Evolutionary conservation across 2,329 filamentous ascomycete species (phyloP), one percentile per base, ranked within the genome.

Genomic region (Penicillium italicum): DNA sequence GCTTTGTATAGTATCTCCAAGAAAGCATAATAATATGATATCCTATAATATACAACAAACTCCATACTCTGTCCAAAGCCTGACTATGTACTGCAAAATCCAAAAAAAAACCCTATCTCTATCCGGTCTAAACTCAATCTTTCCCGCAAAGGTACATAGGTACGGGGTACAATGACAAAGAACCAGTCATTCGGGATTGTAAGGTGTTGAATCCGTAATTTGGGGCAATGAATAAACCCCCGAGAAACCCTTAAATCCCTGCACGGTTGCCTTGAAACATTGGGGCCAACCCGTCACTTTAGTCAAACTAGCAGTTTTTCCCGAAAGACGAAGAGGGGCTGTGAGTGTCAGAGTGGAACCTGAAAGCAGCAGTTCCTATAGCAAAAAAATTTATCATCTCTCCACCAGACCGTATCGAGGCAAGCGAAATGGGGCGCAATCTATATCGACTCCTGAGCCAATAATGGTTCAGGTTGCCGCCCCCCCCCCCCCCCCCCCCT

Each of bases 71-170:
- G 8, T 28, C 26, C 34, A 18, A 42, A 7, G 14, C 2, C 14
- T 18, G 38, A 40, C 20, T 14, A n/a, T n/a, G n/a, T n/a, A n/a
- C n/a, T 30, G 18, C 43, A 52, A 38, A 43, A 33, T 16, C 22
- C 24, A 11, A 18, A 18, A 11, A 18, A 18, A 33, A 53, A 49
- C 50, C 28, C 36, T 53, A 53, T 53, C 40, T 53, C 40, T 55
- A 50, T 50, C 52, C 46, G 24, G 38, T 34, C 26, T 1, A 55
- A 44, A 55, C 52, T 50, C 40, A 55, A 55, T 50, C 46, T 44
- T 50, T 26, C 20, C 42, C 36, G 28, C 26, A n/a, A 49, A 37
- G 36, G 42, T 22, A 34, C 50, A 42, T 16, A 41, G 38, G 14
- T n/a, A 24, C 14, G 26, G n/a, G n/a, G n/a, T n/a, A 16, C 34